Percentiles rank a stretch among this genome's conserved stretches.
These are phyloP conservation scores for Fusarium albidum DNA, from an alignment of 2,329 filamentous ascomycete genomes.

Conservation along the genomic window DNA sequence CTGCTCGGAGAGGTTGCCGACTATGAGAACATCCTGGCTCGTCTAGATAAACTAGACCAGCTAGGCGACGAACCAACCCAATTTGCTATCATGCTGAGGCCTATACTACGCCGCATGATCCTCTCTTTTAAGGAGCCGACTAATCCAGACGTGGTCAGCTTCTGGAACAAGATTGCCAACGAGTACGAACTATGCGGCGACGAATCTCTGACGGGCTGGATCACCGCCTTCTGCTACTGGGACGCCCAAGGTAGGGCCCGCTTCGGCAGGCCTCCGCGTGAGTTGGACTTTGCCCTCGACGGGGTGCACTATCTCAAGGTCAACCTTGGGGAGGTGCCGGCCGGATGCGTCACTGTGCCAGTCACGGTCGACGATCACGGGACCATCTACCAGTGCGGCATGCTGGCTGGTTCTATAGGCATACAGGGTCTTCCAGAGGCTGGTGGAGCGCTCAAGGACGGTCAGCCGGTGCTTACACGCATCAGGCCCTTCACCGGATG, in stretches of 20 bases:
- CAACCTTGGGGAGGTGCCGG: conserved; percentile 1
- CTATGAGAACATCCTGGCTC: conserved; percentile 46
- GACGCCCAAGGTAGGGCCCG: background rate
- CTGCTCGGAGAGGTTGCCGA: conserved; percentile 57
- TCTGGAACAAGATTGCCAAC: conserved; percentile 46
- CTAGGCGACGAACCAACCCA: conserved; percentile 46
- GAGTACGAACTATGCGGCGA: background rate
- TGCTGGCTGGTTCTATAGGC: conserved; percentile 31
- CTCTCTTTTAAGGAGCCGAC: conserved; percentile 44
- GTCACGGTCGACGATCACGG: conserved; percentile 19
- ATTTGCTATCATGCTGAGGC: conserved; percentile 46
- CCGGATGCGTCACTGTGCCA: conserved; percentile 19
- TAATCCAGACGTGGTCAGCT: conserved; percentile 39
- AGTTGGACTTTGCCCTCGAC: too few species aligned
- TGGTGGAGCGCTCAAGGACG: too few species aligned
- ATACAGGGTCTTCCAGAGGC: background rate
- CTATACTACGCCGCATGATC: conserved; percentile 50
- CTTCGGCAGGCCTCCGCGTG: too few species aligned
- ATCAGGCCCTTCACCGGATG: background rate
- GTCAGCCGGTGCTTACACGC: background rate
- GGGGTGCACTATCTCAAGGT: conserved; percentile 10
- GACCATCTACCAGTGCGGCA: background rate
- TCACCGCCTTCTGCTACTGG: conserved; percentile 34
- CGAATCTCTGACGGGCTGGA: conserved; percentile 18
- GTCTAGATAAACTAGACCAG: background rate